Conservation (phyloP, 352 stramenopile species). For the Globisporangium spiculum region DNA sequence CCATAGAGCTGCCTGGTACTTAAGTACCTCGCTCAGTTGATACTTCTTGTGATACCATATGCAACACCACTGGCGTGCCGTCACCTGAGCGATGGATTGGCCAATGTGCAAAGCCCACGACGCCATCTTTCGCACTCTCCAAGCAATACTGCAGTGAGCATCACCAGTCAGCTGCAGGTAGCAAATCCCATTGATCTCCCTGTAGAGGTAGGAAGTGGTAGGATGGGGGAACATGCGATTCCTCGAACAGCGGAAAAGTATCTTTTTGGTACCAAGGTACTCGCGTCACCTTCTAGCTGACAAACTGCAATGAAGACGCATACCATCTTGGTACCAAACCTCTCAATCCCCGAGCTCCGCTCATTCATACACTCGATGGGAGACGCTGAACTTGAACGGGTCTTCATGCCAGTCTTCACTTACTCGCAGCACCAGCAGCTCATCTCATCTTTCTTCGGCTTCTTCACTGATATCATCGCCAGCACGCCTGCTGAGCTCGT, state of each 20-base stretch:
- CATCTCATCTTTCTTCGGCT: not conserved
- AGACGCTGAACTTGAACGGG: not conserved
- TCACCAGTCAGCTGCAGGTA: not conserved
- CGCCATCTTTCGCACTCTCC: not conserved
- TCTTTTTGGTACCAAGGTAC: not conserved
- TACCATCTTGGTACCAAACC: constrained; percentile 3
- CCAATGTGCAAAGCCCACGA: not conserved
- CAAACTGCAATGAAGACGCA: not conserved
- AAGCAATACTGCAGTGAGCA: not conserved
- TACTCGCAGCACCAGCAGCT: not conserved
- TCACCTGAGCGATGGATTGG: not conserved
- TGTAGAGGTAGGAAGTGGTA: not conserved
- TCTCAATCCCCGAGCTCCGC: not conserved
- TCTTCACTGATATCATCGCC: not conserved
- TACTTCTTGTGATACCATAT: not conserved
- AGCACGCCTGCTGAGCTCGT: not conserved
- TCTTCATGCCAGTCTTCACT: not conserved
- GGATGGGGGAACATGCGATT: not conserved
- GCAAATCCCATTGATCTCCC: not conserved
- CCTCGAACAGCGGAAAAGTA: not conserved
- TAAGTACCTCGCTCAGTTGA: not conserved
- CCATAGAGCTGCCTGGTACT: not conserved
- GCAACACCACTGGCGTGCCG: not conserved
- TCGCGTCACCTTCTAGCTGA: not conserved
- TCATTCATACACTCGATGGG: not conserved